Conservation (phyloP, 306 rosid genomes). For the Gillenia trifoliata region DNA sequence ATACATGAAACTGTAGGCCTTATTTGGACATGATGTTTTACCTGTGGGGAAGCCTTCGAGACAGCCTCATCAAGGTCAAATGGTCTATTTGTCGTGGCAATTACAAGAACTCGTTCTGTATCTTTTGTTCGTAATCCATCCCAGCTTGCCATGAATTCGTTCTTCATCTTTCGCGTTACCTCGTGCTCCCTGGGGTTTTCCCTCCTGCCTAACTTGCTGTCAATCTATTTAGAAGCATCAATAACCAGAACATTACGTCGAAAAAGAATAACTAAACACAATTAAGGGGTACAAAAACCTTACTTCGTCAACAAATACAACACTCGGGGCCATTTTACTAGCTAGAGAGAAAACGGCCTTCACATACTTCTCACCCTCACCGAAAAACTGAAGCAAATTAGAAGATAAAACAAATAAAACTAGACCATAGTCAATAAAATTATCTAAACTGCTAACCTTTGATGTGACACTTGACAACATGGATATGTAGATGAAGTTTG, state of each 20-base stretch:
- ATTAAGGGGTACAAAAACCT: slow-evolving; percentile 11
- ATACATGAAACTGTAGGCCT: background rate
- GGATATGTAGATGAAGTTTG: slow-evolving; percentile 96
- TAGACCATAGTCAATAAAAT: slow-evolving; percentile 5
- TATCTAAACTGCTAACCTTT: slow-evolving; percentile 45
- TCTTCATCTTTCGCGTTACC: slow-evolving; percentile 99
- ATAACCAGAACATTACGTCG: slow-evolving; percentile 3
- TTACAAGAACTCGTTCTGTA: slow-evolving; percentile 88
- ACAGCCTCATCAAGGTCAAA: slow-evolving; percentile 99
- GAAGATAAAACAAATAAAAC: slow-evolving; percentile 5
- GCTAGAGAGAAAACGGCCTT: slow-evolving; percentile 99
- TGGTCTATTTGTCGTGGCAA: slow-evolving; percentile 98
- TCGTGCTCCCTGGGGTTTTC: slow-evolving; percentile 99
- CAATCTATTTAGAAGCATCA: slow-evolving; percentile 58
- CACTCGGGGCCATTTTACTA: slow-evolving; percentile 97
- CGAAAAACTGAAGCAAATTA: slow-evolving; percentile 90
- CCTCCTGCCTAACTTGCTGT: slow-evolving; percentile 98
- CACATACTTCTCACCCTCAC: slow-evolving; percentile 98
- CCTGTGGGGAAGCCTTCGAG: slow-evolving; percentile 96
- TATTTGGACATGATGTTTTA: slow-evolving; percentile 25
- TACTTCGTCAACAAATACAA: slow-evolving; percentile 92
- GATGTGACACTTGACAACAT: slow-evolving; percentile 99
- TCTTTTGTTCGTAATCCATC: slow-evolving; percentile 99
- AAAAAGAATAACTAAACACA: background rate
- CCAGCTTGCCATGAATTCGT: slow-evolving; percentile 99